Conservation (phyloP, 2,329 filamentous ascomycete genomes). For the Claviceps digitariae region DNA sequence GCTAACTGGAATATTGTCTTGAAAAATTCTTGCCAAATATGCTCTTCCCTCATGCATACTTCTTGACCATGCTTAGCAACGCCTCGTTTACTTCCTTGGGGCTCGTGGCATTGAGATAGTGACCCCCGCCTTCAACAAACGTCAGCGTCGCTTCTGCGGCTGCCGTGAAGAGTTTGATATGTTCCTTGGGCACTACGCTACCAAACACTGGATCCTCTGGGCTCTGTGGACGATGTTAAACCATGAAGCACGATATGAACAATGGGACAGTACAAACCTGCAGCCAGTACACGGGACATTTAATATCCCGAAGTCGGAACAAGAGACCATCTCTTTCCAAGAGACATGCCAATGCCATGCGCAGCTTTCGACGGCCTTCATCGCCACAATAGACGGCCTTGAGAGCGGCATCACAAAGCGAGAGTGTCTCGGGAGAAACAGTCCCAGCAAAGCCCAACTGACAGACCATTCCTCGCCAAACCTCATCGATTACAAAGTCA, state of each 20-base stretch:
- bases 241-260: not conserved
- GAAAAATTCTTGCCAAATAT: not conserved
- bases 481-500: constrained; percentile 33
- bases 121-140: constrained; percentile 29
- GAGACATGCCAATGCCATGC: constrained; percentile 31
- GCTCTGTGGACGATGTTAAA: constrained; percentile 19
- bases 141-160: constrained; percentile 30
- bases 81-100: constrained; percentile 31
- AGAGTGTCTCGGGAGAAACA: constrained; percentile 21
- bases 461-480: constrained; percentile 31
- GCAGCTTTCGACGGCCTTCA: constrained; percentile 33
- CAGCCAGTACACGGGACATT: constrained; percentile 39
- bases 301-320: constrained; percentile 30
- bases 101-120: constrained; percentile 36
- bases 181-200: constrained; percentile 26
- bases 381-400: constrained; percentile 34
- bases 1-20: not conserved
- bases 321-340: constrained; percentile 34
- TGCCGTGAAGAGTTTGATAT: constrained; percentile 36
- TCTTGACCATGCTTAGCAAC: constrained; percentile 28
- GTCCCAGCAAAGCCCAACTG: constrained; percentile 31
- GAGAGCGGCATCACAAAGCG: constrained; percentile 33
- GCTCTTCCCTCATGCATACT: constrained; percentile 13
- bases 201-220: constrained; percentile 31
- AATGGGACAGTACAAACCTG: constrained; percentile 22